phyloP scores from a whole-genome alignment of 257 asterid species.

The Solanum sejunctum region DNA sequence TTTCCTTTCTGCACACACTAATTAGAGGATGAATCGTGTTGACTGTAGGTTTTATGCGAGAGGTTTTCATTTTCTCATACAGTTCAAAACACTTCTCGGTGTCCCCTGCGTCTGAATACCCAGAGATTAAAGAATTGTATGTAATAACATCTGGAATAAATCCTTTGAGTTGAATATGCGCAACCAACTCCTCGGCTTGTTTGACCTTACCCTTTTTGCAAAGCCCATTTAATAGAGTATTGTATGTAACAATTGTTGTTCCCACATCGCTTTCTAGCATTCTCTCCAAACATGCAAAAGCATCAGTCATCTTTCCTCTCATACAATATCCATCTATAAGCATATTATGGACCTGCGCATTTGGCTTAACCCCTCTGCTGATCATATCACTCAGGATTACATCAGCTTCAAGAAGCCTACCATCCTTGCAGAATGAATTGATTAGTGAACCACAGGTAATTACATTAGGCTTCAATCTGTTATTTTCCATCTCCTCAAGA shows the following conservation, averaged over 20 bases:
- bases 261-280: constrained; percentile 26
- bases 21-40: constrained; percentile 59
- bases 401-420: constrained; percentile 54
- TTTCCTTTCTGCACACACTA: constrained; percentile 24
- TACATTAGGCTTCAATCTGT: constrained; percentile 41
- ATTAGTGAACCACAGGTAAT: constrained; percentile 61
- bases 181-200: constrained; percentile 59
- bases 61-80: constrained; percentile 48
- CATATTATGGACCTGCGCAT: constrained; percentile 58
- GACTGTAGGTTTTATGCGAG: constrained; percentile 52
- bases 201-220: constrained; percentile 36
- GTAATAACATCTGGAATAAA: constrained; percentile 60
- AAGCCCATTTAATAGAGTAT: constrained; percentile 51
- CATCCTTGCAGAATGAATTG: constrained; percentile 57
- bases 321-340: constrained; percentile 50
- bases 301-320: constrained; percentile 36
- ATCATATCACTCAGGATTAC: constrained; percentile 48
- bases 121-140: constrained; percentile 56
- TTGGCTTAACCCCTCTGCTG: constrained; percentile 41
- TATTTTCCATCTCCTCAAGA: constrained; percentile 63
- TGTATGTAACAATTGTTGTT: constrained; percentile 64
- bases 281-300: constrained; percentile 30
- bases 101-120: constrained; percentile 38
- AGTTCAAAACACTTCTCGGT: constrained; percentile 35
- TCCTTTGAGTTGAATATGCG: constrained; percentile 31